Conservation (phyloP, 352 stramenopile species). For the Phytophthora sp. region DNA sequence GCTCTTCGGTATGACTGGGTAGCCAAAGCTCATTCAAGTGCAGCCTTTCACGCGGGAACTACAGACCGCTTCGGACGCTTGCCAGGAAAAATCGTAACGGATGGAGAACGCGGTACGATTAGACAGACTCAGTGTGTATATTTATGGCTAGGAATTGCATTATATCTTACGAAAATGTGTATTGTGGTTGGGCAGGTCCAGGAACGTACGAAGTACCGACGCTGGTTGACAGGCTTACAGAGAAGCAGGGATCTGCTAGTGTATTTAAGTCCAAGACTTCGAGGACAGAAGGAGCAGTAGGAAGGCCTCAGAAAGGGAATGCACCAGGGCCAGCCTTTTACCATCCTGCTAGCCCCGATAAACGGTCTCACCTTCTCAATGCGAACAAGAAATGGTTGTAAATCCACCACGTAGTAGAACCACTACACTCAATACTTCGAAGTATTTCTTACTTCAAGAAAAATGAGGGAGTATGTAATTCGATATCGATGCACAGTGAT, state of each 20-base stretch:
- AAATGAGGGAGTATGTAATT: too few relatives aligned
- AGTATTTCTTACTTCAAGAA: too few relatives aligned
- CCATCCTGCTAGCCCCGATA: conserved; percentile 59
- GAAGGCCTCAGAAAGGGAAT: conserved; percentile 22
- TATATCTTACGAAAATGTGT: conserved; percentile 1
- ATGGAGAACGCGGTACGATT: conserved; percentile 68
- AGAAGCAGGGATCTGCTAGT: conserved; percentile 35
- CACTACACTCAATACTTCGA: too few relatives aligned
- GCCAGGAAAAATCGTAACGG: conserved; percentile 41
- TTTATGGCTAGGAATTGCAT: too few relatives aligned
- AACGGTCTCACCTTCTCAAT: conserved; percentile 73
- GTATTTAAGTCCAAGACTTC: conserved; percentile 52
- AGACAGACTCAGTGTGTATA: too few relatives aligned
- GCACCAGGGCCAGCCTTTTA: conserved; percentile 73
- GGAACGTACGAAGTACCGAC: conserved; percentile 57
- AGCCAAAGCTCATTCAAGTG: conserved; percentile 61
- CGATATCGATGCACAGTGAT: too few relatives aligned
- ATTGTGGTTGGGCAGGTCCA: conserved; percentile 40
- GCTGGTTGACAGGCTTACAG: conserved; percentile 27
- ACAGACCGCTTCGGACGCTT: conserved; percentile 63
- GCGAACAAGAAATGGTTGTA: conserved; percentile 86
- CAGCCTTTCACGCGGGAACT: conserved; percentile 60
- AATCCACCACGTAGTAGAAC: not conserved
- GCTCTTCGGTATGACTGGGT: conserved; percentile 75
- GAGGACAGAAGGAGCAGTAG: conserved; percentile 28